Conservation (phyloP, 768 basidiomycete species). For the Xanthoconium purpureum region DNA sequence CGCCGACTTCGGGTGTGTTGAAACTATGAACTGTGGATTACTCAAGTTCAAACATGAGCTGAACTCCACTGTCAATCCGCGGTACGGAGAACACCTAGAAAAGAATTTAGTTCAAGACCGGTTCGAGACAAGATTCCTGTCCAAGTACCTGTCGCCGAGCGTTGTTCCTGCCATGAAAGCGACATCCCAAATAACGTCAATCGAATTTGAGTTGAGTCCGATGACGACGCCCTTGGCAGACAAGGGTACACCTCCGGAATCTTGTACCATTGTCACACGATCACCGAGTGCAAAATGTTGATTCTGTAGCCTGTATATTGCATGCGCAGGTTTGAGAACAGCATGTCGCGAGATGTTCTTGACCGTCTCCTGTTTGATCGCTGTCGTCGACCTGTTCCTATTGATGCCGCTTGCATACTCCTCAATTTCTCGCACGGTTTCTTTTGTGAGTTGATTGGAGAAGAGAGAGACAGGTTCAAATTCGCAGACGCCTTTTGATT, state of each 20-base stretch:
- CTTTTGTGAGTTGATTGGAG: conserved; percentile 89
- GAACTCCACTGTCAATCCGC: conserved; percentile 86
- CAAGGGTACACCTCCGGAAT: conserved; percentile 89
- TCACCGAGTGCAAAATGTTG: conserved; percentile 89
- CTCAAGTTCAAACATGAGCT: conserved; percentile 87
- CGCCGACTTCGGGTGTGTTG: conserved; percentile 57
- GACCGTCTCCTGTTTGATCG: conserved; percentile 89
- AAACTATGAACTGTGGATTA: conserved; percentile 78
- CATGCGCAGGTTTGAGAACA: conserved; percentile 89
- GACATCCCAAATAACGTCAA: conserved; percentile 97
- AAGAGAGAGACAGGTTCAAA: conserved; percentile 91
- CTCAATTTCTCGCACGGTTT: conserved; percentile 80
- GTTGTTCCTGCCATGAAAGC: conserved; percentile 93
- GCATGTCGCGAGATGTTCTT: conserved; percentile 91
- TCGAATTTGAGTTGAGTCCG: conserved; percentile 77
- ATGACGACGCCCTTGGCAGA: conserved; percentile 92
- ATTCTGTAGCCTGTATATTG: conserved; percentile 83
- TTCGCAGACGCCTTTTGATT: conserved; percentile 79
- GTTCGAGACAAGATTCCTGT: not conserved
- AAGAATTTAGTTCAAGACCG: not conserved
- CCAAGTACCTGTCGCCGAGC: conserved; percentile 68
- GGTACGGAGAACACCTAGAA: conserved; percentile 82
- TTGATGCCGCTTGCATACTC: conserved; percentile 66
- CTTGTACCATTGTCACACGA: conserved; percentile 93
- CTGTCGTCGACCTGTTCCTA: conserved; percentile 51